Base-by-base conservation (phyloP, 371 early-diverging fungal genomes). In the Encephalitozoon hellem region DNA sequence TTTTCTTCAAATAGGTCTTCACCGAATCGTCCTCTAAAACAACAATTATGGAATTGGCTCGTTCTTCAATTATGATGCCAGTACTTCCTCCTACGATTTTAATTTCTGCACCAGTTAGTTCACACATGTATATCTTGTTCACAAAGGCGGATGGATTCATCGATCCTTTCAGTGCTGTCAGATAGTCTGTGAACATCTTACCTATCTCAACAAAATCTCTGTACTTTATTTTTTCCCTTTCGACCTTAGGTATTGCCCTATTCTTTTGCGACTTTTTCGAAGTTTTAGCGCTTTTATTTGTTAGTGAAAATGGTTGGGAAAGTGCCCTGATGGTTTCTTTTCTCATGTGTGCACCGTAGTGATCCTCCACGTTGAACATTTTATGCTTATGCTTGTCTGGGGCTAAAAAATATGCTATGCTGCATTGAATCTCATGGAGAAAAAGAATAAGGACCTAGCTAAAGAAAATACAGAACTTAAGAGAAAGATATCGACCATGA, bases 361-460 rank as follows among this genome's bases (percentile, higher is more conserved):
- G 67, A 9, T 39, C 21, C 45, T 47, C 67, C 12, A 67, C 21
- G n/a, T 43, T 51, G 34, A 67, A 67, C 49, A 59, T 59, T 21
- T 34, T 34, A 34, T 34, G 34, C 34, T 18, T 38, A 8, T 3
- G 2, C 34, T 18, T 38, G 2, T 3, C 5, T 34, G 38, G 38
- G 30, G 15, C 3, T 59, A n/a, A 38, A 59, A 34, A 59, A 34
- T 59, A 15, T 15, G n/a, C 18, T 28, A 34, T 64, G 47, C 18
- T 45, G 53, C 51, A 70, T 64, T 66, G 47, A 28, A 11, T 42
- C 15, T 15, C 38, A 69, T 79, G 70, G 41, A 70, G 15, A 64
- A 69, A 26, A 80, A 72, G 28, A 80, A 80, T 69, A 71, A 38
- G 41, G 45, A 73, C 8, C 47, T 80, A 42, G 71, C 73, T 42